Evolutionary conservation across 2,329 filamentous ascomycete genomes (phyloP), one percentile per base, ranked within the genome.

Genomic region (Gremmenia infestans): DNA sequence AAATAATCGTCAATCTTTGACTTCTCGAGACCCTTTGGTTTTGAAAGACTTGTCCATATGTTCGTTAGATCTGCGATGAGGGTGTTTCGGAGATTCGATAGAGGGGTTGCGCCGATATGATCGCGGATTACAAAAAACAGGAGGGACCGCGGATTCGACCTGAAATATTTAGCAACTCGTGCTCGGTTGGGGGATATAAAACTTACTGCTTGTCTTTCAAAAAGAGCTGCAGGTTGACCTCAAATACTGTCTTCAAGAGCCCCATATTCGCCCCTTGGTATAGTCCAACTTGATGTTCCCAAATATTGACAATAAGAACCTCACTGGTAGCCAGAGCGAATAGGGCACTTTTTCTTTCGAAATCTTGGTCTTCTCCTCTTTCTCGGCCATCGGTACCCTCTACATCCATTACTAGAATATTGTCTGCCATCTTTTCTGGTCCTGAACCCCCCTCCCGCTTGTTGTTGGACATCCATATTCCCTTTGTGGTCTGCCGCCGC

Each of bases 181-280:
- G 35, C 15, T 35, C 17, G 14, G 14, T 12, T 11, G 3, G 19
- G 43, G n/a, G 42, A 3, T 15, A 11, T 12, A 46, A 22, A 19
- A 77, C 85, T 68, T 81, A 93, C 88, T 91, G 90, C 72, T 87
- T 91, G 72, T 97, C 92, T 77, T 97, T 97, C 65, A 97, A 79
- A 74, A 99, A 99, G 28, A 99, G 79, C 74, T 97, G 93, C 70
- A 99, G 73, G 71, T 99, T 99, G 72, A 99, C 94, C 76, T 99
- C 94, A 67, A 99, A 99, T 4, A 99, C 94, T 0, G 95, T 99
- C 81, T 99, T 99, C 68, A 99, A 78, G 67, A 99, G 75, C 8
- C 94, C 94, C 94, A 99, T 99, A 73, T 99, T 99, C 66, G 94
- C 94, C 55, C 94, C 94, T 75, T 99, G 93, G 71, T 99, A 99